Evolutionary conservation across 495 filamentous ascomycete species (phyloP).

Genomic region (Cercophora newfieldiana): DNA sequence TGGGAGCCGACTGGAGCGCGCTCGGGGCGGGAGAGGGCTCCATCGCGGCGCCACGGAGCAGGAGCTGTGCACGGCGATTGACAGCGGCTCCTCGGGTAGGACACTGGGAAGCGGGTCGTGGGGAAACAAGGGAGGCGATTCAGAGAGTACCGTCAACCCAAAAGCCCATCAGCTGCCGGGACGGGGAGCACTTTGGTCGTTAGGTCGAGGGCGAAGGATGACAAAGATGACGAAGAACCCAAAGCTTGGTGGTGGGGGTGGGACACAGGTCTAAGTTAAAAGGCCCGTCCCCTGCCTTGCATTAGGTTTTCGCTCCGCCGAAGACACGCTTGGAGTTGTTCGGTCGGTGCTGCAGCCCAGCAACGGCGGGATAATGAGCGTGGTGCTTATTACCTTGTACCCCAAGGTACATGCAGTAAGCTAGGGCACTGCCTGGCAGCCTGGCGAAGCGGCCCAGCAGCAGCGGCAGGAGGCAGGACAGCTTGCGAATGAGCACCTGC

Average conservation of each 20-base stretch:
- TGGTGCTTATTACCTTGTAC: neutral
- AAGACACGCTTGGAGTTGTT: neutral
- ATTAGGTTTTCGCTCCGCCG: conserved; percentile 9
- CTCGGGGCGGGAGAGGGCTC: neutral
- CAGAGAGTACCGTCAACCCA: neutral
- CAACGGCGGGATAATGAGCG: neutral
- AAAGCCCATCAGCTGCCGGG: neutral
- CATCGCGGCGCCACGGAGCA: neutral
- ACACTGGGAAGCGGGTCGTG: neutral
- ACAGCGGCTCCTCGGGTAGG: neutral
- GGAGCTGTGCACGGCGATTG: neutral
- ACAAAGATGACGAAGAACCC: conserved; percentile 2
- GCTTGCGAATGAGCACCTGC: neutral
- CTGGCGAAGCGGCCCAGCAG: neutral
- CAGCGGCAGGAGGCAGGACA: no score
- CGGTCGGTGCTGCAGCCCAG: neutral
- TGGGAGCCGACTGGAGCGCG: conserved; percentile 14
- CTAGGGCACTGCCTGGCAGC: neutral
- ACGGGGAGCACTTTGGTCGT: neutral
- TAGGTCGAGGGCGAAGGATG: neutral
- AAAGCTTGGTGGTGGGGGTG: conserved; percentile 4
- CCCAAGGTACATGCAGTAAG: neutral
- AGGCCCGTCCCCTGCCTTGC: neutral
- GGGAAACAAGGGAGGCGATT: conserved; percentile 1
- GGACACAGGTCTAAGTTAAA: neutral